Conservation (phyloP, 192 early-diverging fungal species). For the Entomortierella chlamydospora region DNA sequence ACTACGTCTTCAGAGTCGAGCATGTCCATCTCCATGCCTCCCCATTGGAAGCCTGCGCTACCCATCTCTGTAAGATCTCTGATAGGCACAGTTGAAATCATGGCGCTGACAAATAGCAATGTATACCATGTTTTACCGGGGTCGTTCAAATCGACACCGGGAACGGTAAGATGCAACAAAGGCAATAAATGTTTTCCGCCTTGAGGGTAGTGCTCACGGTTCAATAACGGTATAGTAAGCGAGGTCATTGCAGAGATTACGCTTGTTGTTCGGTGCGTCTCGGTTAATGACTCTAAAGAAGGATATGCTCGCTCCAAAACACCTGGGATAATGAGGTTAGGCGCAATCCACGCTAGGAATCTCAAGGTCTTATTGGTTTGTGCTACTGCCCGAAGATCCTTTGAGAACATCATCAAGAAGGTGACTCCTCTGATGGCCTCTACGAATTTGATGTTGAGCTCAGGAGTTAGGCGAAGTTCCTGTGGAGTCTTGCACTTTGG, state of each 20-base stretch:
- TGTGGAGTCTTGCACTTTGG: constrained; percentile 73
- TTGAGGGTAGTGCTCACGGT: constrained; percentile 80
- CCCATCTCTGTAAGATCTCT: constrained; percentile 67
- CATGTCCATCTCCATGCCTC: constrained; percentile 60
- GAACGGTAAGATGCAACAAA: constrained; percentile 82
- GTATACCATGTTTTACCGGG: constrained; percentile 81
- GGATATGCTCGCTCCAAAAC: constrained; percentile 89
- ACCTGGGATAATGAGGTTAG: constrained; percentile 80
- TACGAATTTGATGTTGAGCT: constrained; percentile 71
- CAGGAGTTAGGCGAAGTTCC: constrained; percentile 67
- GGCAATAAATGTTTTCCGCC: constrained; percentile 86
- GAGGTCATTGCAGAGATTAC: constrained; percentile 81
- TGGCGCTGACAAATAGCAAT: constrained; percentile 75
- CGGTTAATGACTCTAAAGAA: constrained; percentile 83
- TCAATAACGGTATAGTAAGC: constrained; percentile 77
- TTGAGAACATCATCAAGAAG: constrained; percentile 79
- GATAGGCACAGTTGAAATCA: constrained; percentile 73
- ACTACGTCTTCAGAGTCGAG: constrained; percentile 53
- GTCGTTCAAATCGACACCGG: constrained; percentile 96
- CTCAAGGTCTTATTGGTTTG: constrained; percentile 74
- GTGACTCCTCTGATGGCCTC: constrained; percentile 67
- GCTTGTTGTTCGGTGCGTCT: constrained; percentile 91
- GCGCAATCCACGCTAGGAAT: constrained; percentile 75
- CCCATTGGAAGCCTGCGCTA: constrained; percentile 52
- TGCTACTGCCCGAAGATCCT: constrained; percentile 71